A percentile compares a stretch with the other conserved stretches of the same genome.
phyloP scores from a whole-genome alignment of 768 basidiomycete genomes.

The Agrocybe chaxingu region DNA sequence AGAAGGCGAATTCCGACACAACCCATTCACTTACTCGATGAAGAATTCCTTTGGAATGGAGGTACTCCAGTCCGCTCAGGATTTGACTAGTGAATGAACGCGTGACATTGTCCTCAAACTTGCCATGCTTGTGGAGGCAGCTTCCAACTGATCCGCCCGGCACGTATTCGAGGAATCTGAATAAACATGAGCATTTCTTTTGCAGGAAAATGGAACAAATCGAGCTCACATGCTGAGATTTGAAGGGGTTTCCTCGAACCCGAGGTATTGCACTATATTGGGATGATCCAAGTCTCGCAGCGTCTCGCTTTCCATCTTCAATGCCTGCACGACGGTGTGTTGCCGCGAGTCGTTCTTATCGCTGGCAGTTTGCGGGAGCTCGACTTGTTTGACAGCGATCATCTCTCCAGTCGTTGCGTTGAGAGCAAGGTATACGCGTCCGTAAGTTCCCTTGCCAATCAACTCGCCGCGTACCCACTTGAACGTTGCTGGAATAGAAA shows the following conservation, averaged over 20 bases:
- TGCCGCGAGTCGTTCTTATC: slow-evolving; percentile 90
- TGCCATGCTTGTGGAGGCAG: slow-evolving; percentile 86
- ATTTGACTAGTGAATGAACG: slow-evolving; percentile 94
- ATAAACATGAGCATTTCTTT: background rate
- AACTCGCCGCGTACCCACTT: slow-evolving; percentile 98
- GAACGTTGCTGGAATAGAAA: slow-evolving; percentile 64
- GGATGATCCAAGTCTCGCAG: slow-evolving; percentile 96
- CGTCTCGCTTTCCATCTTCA: slow-evolving; percentile 95
- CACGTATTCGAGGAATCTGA: slow-evolving; percentile 96
- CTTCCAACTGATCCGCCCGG: slow-evolving; percentile 95
- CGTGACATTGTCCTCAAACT: slow-evolving; percentile 88
- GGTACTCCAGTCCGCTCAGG: slow-evolving; percentile 85
- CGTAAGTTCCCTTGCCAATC: slow-evolving; percentile 96
- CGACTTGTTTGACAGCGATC: slow-evolving; percentile 99
- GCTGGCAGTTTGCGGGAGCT: slow-evolving; percentile 86
- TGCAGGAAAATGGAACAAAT: background rate
- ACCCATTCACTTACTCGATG: slow-evolving; percentile 63
- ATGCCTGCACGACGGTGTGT: slow-evolving; percentile 79
- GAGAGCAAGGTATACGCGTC: slow-evolving; percentile 91
- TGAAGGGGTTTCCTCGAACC: slow-evolving; percentile 85
- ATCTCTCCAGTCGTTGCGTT: slow-evolving; percentile 97
- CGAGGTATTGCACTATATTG: slow-evolving; percentile 96
- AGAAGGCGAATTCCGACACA: background rate
- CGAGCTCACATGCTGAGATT: slow-evolving; percentile 84
- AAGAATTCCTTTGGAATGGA: slow-evolving; percentile 88